Conservation (phyloP, 2,329 filamentous ascomycete genomes). For the Hypomyces perniciosus region DNA sequence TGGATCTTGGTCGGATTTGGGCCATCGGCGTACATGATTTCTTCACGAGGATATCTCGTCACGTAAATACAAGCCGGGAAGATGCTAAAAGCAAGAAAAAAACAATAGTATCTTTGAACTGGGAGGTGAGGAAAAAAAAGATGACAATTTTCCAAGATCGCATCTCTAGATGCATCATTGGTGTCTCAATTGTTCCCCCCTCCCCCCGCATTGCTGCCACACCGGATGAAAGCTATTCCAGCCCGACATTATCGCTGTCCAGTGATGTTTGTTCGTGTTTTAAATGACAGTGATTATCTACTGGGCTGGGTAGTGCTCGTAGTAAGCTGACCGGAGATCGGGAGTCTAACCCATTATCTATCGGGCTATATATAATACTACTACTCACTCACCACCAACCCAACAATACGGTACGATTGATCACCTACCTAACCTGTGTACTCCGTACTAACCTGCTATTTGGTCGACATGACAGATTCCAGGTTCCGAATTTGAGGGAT, state of each 20-base stretch:
- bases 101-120: background rate
- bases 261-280: background rate
- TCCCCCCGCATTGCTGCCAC: background rate
- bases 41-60: background rate
- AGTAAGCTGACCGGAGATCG: no score
- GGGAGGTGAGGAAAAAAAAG: background rate
- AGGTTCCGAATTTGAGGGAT: no score
- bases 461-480: no score
- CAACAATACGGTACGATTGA: no score
- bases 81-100: background rate
- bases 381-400: no score
- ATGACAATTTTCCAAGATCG: background rate
- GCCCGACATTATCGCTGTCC: background rate
- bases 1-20: slow-evolving; percentile 22
- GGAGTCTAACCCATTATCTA: no score
- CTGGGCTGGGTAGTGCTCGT: no score
- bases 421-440: no score
- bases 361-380: no score
- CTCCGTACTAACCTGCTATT: no score
- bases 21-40: slow-evolving; percentile 18
- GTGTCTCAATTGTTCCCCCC: background rate
- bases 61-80: background rate
- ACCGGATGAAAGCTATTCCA: slow-evolving; percentile 12
- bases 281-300: background rate
- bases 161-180: background rate